These are phyloP conservation scores for Acanthamoeba royreba DNA, from an alignment of 208 protist species.

Conservation along the genomic window DNA sequence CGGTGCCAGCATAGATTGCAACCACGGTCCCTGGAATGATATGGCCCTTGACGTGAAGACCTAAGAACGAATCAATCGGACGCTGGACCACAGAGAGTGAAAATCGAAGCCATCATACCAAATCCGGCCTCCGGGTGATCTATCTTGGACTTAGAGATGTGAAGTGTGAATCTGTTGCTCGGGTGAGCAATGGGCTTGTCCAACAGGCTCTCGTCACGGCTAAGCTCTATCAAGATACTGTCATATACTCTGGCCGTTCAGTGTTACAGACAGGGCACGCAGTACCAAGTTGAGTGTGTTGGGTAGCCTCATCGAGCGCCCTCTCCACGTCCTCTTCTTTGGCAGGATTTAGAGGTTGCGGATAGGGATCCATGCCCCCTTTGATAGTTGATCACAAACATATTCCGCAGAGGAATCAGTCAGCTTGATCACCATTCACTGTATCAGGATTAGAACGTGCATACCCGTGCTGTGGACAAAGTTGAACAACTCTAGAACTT, in stretches of 20 bases:
- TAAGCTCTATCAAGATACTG: not conserved
- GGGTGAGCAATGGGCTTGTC: not conserved
- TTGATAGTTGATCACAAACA: too few relatives aligned
- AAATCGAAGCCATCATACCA: too few relatives aligned
- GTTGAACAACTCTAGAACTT: slow-evolving; percentile 21
- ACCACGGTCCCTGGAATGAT: slow-evolving; percentile 50
- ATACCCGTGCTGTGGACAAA: not conserved
- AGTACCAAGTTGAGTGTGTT: not conserved
- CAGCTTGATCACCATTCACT: too few relatives aligned
- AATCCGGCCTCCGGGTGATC: slow-evolving; percentile 50
- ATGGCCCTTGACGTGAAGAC: not conserved
- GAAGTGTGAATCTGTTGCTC: not conserved
- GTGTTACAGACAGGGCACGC: not conserved
- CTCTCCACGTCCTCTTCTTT: not conserved
- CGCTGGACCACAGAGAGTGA: too few relatives aligned
- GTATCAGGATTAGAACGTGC: not conserved
- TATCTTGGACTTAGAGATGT: not conserved
- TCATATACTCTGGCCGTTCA: not conserved
- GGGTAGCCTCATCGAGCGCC: not conserved
- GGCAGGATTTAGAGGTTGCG: not conserved
- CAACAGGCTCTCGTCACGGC: not conserved
- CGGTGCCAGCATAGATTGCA: slow-evolving; percentile 48
- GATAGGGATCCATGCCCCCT: not conserved
- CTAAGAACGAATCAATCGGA: not conserved
- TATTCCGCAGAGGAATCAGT: too few relatives aligned